phyloP scores from a whole-genome alignment of 345 rosid genomes.

The Anacardium occidentale region DNA sequence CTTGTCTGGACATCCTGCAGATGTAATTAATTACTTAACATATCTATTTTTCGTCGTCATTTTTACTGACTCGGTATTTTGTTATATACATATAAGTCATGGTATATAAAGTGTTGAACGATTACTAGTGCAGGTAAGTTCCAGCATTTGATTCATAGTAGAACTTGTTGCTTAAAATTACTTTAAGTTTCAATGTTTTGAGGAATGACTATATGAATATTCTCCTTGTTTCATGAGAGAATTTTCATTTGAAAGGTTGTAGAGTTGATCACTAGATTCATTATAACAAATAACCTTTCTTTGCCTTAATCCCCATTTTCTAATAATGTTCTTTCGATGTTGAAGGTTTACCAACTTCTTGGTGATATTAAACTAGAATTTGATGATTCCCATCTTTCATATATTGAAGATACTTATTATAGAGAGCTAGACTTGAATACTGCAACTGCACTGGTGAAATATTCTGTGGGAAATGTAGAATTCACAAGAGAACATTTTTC shows the following conservation, averaged over 20 bases:
- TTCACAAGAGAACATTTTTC: conserved; percentile 71
- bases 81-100: too few species aligned
- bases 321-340: conserved; percentile 20
- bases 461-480: conserved; percentile 56
- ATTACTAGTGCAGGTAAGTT: too few species aligned
- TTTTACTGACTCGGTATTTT: neutral
- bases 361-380: conserved; percentile 83
- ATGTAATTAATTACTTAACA: conserved; percentile 46
- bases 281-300: neutral
- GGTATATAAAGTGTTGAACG: too few species aligned
- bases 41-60: neutral
- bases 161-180: too few species aligned
- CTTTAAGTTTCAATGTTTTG: too few species aligned
- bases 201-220: too few species aligned
- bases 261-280: neutral
- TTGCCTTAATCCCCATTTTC: neutral
- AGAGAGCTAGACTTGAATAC: conserved; percentile 90
- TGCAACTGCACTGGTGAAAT: conserved; percentile 67
- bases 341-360: conserved; percentile 79
- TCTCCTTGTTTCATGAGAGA: neutral
- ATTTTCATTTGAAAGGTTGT: neutral
- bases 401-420: conserved; percentile 57
- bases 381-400: conserved; percentile 63
- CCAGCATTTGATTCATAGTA: neutral
- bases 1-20: conserved; percentile 61